A percentile compares a stretch with the other conserved stretches of the same genome.
Conservation (phyloP, 2,329 filamentous ascomycete genomes). For the Bertia moriformis region DNA sequence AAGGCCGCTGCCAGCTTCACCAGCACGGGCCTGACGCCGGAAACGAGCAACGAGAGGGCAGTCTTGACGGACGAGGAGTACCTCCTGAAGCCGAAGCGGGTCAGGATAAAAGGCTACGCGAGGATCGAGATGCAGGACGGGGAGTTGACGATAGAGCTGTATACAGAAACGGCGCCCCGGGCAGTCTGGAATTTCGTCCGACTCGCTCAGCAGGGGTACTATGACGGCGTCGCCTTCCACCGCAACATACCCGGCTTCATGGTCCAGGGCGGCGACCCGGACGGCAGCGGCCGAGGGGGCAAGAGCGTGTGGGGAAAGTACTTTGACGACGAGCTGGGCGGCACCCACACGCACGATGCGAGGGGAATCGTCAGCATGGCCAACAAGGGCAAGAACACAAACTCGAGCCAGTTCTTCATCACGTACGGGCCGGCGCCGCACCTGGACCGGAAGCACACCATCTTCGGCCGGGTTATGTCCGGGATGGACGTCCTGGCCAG, state of each 20-base stretch:
- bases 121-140: slow-evolving; percentile 78
- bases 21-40: slow-evolving; percentile 80
- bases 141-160: slow-evolving; percentile 73
- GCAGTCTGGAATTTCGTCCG: slow-evolving; percentile 96
- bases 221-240: slow-evolving; percentile 72
- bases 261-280: slow-evolving; percentile 92
- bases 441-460: slow-evolving; percentile 86
- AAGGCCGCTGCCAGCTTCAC: slow-evolving; percentile 88
- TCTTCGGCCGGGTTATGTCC: slow-evolving; percentile 76
- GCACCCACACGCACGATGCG: slow-evolving; percentile 67
- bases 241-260: slow-evolving; percentile 92
- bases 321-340: slow-evolving; percentile 87
- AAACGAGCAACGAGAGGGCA: slow-evolving; percentile 76
- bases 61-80: slow-evolving; percentile 87
- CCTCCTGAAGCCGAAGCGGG: slow-evolving; percentile 77
- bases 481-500: slow-evolving; percentile 57
- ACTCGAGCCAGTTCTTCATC: slow-evolving; percentile 89
- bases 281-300: slow-evolving; percentile 82
- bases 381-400: slow-evolving; percentile 97
- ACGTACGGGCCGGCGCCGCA: slow-evolving; percentile 74
- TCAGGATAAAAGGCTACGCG: slow-evolving; percentile 83
- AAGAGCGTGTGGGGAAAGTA: slow-evolving; percentile 84
- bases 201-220: slow-evolving; percentile 79
- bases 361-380: slow-evolving; percentile 84
- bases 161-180: slow-evolving; percentile 78